A percentile compares a stretch with the other conserved stretches of the same genome.
These are phyloP conservation scores for Penicillium sp. DNA, from an alignment of 2,329 filamentous ascomycete species.

Conservation along the genomic window DNA sequence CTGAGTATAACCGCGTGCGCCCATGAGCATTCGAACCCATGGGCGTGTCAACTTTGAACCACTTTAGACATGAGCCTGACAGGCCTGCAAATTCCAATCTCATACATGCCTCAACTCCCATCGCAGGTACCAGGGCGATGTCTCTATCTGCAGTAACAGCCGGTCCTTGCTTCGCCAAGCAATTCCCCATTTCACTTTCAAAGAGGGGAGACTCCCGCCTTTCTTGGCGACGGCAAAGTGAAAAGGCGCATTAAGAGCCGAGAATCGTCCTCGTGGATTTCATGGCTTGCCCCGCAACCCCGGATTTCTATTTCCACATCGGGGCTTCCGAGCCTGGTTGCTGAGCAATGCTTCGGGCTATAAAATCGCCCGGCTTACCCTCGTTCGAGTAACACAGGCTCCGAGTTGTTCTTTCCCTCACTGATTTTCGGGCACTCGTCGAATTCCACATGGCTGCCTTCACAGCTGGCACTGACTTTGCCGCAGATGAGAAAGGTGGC, in stretches of 20 bases:
- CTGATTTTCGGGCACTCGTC: background rate
- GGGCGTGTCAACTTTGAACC: too few species aligned
- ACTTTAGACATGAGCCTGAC: too few species aligned
- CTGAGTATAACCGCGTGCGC: too few species aligned
- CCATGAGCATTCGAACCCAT: too few species aligned
- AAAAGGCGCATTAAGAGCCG: background rate
- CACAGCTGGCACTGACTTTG: slow-evolving; percentile 4
- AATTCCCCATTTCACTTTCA: background rate
- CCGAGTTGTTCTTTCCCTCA: background rate
- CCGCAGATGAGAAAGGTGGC: slow-evolving; percentile 22
- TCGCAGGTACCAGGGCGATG: background rate
- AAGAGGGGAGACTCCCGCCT: background rate
- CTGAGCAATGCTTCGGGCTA: slow-evolving; percentile 1
- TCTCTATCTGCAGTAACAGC: background rate
- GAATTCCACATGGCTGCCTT: slow-evolving; percentile 5
- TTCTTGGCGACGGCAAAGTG: slow-evolving; percentile 13
- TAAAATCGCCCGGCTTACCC: slow-evolving; percentile 1
- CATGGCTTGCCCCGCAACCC: slow-evolving; percentile 6
- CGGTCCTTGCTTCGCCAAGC: background rate
- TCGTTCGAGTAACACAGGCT: background rate
- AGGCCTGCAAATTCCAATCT: too few species aligned
- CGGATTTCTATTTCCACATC: too few species aligned
- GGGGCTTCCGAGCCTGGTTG: background rate
- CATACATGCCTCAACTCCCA: too few species aligned
- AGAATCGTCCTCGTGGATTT: background rate